A percentile compares a stretch with the other conserved stretches of the same genome.
Evolutionary conservation across 768 basidiomycete genomes (phyloP).

Genomic region (Phanerochaete sordida): DNA sequence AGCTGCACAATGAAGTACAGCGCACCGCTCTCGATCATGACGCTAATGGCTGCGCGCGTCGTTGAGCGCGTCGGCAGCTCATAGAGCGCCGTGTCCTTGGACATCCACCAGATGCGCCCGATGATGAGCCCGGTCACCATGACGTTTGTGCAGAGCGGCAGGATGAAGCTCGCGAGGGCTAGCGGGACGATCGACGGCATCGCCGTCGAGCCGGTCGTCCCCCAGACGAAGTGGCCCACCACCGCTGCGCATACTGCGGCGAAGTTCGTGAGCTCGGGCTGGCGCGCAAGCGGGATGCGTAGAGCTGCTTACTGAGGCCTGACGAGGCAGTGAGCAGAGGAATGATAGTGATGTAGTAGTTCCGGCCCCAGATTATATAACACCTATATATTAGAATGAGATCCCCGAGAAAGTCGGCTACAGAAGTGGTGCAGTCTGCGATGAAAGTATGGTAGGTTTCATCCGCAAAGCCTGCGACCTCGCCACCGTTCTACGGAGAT

Average conservation of each 20-base stretch:
- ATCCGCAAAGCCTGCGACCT: constrained; percentile 16
- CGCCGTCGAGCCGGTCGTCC: constrained; percentile 19
- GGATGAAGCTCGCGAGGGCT: constrained; percentile 30
- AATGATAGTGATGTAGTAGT: constrained; percentile 29
- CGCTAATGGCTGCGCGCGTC: constrained; percentile 17
- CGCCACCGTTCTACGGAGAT: neutral
- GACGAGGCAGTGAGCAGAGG: constrained; percentile 26
- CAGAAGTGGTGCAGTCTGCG: constrained; percentile 33
- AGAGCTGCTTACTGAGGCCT: constrained; percentile 7
- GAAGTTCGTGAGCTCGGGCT: neutral
- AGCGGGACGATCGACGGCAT: constrained; percentile 33
- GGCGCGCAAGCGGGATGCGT: neutral
- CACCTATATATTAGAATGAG: constrained; percentile 39
- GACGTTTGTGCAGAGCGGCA: constrained; percentile 40
- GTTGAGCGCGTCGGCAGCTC: neutral
- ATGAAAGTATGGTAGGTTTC: constrained; percentile 29
- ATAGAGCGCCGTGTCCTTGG: constrained; percentile 2
- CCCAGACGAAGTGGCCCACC: neutral
- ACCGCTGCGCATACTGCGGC: neutral
- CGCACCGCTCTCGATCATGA: constrained; percentile 35
- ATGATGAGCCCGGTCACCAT: constrained; percentile 40
- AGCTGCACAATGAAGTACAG: constrained; percentile 39
- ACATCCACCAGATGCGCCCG: constrained; percentile 33
- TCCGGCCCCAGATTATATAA: constrained; percentile 37
- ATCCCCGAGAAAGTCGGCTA: constrained; percentile 34